Base-by-base conservation (phyloP, 2,329 filamentous ascomycete species). In the Ophioceras dolichostomum region DNA sequence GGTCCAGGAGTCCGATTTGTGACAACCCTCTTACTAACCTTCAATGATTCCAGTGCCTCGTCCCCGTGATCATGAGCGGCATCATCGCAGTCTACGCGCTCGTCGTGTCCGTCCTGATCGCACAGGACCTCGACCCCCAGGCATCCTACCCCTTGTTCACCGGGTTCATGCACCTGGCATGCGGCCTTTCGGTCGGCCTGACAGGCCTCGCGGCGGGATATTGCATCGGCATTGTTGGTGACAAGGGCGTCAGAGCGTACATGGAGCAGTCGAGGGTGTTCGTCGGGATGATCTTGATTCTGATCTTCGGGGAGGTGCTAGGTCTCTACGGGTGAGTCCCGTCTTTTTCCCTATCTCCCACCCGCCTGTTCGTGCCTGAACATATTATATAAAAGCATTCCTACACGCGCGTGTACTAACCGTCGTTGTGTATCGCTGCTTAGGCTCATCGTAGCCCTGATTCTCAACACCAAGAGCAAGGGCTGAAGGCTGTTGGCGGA, bases 31-130 rank as follows among this genome's bases (percentile, higher is more conserved):
- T n/a, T n/a, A n/a, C n/a, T n/a, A n/a, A n/a, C n/a, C n/a, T n/a
- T n/a, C n/a, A n/a, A n/a, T n/a, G n/a, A n/a, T n/a, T n/a, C n/a
- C 49, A 87, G 83, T 88, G 81, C 40, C 67, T 89, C 37, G 88
- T 89, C 49, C 83, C 84, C 44, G 83, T 91, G 47, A 80, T 98
- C 68, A 98, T 98, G 91, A 94, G 91, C 50, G 91, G 91, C 76
- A 98, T 98, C 57, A 86, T 98, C 54, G 91, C 91, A 41, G 91
- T 98, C 48, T 98, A 98, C 65, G 85, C 88, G 36, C 83, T 98
- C 49, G 91, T 98, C 53, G 88, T 98, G 49, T 83, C 89, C 14
- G 91, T 98, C 54, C 76, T 98, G 49, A 98, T 98, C 58, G 85
- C 87, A 39, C 82, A 86, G 60, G 86, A 94, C 58, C 77, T 96